Evolutionary conservation across 805 yeast genomes (phyloP).

Genomic region (Candida easanensis): DNA sequence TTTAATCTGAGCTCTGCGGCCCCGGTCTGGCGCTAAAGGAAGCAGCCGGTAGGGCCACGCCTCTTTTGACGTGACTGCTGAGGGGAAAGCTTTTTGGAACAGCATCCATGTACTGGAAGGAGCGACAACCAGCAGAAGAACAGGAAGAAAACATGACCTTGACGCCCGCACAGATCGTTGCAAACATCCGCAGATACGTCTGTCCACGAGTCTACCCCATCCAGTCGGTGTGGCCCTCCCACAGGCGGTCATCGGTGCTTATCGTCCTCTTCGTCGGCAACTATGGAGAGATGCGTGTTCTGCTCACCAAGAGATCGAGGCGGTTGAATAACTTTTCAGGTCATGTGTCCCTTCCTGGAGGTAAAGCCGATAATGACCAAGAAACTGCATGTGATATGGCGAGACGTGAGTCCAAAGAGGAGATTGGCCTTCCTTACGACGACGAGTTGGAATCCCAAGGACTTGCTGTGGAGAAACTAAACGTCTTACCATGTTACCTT

Average conservation of each 20-base stretch:
- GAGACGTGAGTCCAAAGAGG: slow-evolving; percentile 83
- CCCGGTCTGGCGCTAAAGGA: too few species aligned
- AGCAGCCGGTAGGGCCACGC: too few species aligned
- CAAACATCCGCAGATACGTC: slow-evolving; percentile 19
- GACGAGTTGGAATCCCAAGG: slow-evolving; percentile 43
- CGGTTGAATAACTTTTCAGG: slow-evolving; percentile 76
- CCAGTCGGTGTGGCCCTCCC: slow-evolving; percentile 65
- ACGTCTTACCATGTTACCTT: slow-evolving; percentile 71
- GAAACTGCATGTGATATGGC: slow-evolving; percentile 73
- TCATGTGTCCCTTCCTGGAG: slow-evolving; percentile 92
- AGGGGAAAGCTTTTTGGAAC: too few species aligned
- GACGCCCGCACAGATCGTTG: slow-evolving; percentile 13
- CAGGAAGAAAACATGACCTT: slow-evolving; percentile 6
- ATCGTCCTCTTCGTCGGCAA: slow-evolving; percentile 69
- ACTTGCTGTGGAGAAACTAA: slow-evolving; percentile 56
- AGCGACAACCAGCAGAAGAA: too few species aligned
- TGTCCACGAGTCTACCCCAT: slow-evolving; percentile 24
- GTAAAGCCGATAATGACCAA: slow-evolving; percentile 71
- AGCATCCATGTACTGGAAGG: too few species aligned
- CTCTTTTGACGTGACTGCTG: too few species aligned
- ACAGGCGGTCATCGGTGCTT: slow-evolving; percentile 77
- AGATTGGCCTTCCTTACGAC: slow-evolving; percentile 68
- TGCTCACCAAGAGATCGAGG: slow-evolving; percentile 75
- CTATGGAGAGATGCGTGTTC: slow-evolving; percentile 72
- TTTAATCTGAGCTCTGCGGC: too few species aligned